Conservation (phyloP, 805 yeast genomes). For the Sugiyamaella marilandica region DNA sequence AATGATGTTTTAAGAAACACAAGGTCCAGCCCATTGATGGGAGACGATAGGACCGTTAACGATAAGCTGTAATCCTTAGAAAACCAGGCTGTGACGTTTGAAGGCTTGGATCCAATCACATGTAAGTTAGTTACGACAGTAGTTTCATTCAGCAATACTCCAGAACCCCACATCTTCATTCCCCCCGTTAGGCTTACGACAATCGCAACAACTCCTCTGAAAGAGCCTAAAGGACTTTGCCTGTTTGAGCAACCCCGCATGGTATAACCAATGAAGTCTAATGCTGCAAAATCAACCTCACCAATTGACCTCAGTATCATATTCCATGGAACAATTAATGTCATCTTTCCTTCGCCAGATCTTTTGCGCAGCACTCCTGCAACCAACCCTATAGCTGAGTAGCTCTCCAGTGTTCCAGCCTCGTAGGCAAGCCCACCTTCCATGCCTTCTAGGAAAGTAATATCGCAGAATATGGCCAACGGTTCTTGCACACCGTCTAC, state of each 20-base stretch:
- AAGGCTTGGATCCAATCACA: conserved; percentile 24
- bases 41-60: conserved; percentile 21
- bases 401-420: not conserved
- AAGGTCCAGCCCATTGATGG: conserved; percentile 30
- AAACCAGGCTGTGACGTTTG: conserved; percentile 13
- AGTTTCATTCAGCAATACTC: conserved; percentile 27
- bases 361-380: conserved; percentile 26
- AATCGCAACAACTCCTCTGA: conserved; percentile 15
- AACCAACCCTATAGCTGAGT: conserved; percentile 26
- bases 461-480: conserved; percentile 26
- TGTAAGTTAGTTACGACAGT: conserved; percentile 33
- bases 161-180: conserved; percentile 35
- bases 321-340: conserved; percentile 30
- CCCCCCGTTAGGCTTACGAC: conserved; percentile 20
- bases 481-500: conserved; percentile 8
- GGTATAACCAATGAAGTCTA: not conserved
- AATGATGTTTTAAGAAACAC: conserved; percentile 23
- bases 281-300: not conserved
- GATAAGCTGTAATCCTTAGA: conserved; percentile 6
- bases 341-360: conserved; percentile 32
- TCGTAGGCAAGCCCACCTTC: conserved; percentile 30
- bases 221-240: not conserved
- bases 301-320: conserved; percentile 13
- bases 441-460: conserved; percentile 35
- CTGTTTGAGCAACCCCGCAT: not conserved